A percentile compares a stretch with the other conserved stretches of the same genome.
Conservation (phyloP, 1,139 yeast genomes). For the Nakaseomyces delphensis region DNA sequence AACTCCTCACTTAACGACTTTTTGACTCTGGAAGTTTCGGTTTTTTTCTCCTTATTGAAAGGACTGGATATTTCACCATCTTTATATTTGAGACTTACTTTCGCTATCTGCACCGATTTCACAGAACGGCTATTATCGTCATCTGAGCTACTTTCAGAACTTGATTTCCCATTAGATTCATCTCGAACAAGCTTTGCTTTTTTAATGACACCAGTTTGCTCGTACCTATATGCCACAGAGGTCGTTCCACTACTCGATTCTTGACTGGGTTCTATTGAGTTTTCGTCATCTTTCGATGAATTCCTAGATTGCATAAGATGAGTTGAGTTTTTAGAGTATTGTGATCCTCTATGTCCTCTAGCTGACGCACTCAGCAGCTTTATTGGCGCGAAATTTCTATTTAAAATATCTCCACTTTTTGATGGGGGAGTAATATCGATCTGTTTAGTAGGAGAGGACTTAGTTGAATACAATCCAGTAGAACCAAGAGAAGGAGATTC, state of each 20-base stretch:
- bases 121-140: neutral
- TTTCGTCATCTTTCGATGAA: neutral
- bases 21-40: neutral
- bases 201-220: slow-evolving; percentile 1
- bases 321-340: neutral
- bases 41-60: neutral
- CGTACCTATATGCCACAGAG: neutral
- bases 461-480: no score
- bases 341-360: neutral
- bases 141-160: slow-evolving; percentile 1
- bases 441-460: neutral
- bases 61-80: neutral
- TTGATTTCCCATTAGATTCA: neutral
- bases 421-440: neutral
- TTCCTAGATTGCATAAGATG: neutral
- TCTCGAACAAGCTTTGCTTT: neutral
- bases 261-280: neutral
- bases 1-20: slow-evolving; percentile 1
- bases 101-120: neutral
- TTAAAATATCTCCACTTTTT: neutral
- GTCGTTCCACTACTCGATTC: neutral
- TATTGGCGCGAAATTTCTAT: neutral
- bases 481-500: neutral
- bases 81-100: neutral
- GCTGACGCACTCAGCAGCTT: neutral